Percentiles rank a stretch among this genome's conserved stretches.
Conservation (phyloP, 2,329 filamentous ascomycete species). For the Phoma sp. region DNA sequence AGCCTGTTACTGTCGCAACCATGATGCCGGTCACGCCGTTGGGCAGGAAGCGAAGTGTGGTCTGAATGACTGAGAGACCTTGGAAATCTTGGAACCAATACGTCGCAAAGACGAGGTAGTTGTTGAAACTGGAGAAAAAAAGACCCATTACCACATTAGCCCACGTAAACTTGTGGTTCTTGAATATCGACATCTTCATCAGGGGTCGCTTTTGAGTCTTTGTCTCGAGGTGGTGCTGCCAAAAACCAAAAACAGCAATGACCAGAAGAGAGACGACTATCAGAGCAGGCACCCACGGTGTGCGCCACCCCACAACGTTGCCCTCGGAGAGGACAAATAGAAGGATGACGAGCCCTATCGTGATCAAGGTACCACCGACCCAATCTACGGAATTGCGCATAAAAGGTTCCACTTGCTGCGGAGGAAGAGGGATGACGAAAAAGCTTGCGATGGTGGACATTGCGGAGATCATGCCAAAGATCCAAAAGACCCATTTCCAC, state of each 20-base stretch:
- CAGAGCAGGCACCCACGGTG: conserved; percentile 65
- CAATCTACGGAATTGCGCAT: conserved; percentile 65
- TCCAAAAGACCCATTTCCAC: conserved; percentile 55
- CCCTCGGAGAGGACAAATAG: conserved; percentile 72
- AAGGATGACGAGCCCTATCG: conserved; percentile 65
- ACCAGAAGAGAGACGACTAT: conserved; percentile 65
- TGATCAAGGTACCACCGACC: conserved; percentile 69
- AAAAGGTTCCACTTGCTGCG: conserved; percentile 34
- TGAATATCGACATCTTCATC: conserved; percentile 71
- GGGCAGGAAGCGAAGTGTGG: conserved; percentile 71
- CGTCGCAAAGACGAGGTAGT: conserved; percentile 70
- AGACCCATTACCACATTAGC: conserved; percentile 70
- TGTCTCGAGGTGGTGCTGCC: conserved; percentile 66
- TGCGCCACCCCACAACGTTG: conserved; percentile 71
- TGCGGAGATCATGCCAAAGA: conserved; percentile 65
- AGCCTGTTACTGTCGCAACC: conserved; percentile 60
- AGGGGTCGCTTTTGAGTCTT: conserved; percentile 60
- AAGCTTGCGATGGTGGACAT: conserved; percentile 63
- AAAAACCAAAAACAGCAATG: conserved; percentile 62
- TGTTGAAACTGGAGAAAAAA: conserved; percentile 72
- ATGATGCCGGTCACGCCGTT: conserved; percentile 66
- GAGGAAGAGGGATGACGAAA: conserved; percentile 64
- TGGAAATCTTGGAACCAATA: conserved; percentile 75
- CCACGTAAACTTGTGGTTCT: conserved; percentile 63
- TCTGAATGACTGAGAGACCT: conserved; percentile 66